Base-by-base conservation (phyloP, 1,139 yeast species). In the Suhomyces bribrorum region DNA sequence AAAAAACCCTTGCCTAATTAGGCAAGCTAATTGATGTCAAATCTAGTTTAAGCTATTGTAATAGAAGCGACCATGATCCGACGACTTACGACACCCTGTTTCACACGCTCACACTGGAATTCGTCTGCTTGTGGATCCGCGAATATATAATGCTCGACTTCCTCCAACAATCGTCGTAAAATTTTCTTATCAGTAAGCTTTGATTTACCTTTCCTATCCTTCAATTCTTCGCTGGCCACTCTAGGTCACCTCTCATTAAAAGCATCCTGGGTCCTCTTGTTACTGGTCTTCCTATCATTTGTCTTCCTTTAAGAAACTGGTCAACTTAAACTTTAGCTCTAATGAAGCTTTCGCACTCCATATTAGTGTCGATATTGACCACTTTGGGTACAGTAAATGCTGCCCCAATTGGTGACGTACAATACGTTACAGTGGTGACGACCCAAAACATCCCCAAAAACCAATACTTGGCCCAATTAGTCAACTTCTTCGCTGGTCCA, bases 351-450 rank as follows among this genome's bases (percentile, higher is more conserved):
- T 37, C 48, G 14, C 29, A 29, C n/a, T 36, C 43, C 15, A 30
- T 45, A n/a, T 32, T 43, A 25, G 40, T 43, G 5, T 34, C 46
- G 29, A 36, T 47, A 12, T 18, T 44, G 30, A 38, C 38, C 9
- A 14, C 46, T 25, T 31, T 41, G 15, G 41, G 42, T 5, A 34
- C 54, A 3, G 51, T 55, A 5, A 47, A 49, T 5, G 43, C 46
- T 2, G 39, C 40, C 8, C 40, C 52, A 6, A 38, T 41, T 5
- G 41, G 41, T 16, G 43, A 45, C 24, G 37, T 51, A 11, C 44
- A 46, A 16, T 48, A 48, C 18, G 52, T 54, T 15, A 53, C 59
- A 3, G 37, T 45, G 12, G 44, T 47, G 9, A 41, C 49, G n/a
- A 56, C 60, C 46, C 50, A 37, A 29, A 9, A 4, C 9, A 23